Evolutionary conservation across 257 asterid genomes (phyloP).

Genomic region (Rauvolfia tetraphylla): DNA sequence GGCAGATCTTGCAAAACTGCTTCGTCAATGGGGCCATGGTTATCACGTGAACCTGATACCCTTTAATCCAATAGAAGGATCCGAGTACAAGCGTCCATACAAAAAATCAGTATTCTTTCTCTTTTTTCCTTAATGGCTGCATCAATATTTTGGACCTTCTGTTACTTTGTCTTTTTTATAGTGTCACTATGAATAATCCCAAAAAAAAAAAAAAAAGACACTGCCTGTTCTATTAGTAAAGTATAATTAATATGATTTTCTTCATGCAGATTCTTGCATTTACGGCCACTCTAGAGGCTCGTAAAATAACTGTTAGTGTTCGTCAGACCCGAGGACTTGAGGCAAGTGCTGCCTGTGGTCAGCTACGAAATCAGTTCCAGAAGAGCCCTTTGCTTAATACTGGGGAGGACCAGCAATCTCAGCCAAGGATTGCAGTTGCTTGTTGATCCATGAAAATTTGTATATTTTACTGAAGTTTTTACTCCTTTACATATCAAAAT

Average conservation of each 20-base stretch:
- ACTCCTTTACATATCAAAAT: neutral
- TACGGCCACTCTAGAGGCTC: conserved; percentile 74
- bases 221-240: neutral
- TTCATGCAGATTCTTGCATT: conserved; percentile 65
- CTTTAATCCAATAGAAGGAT: conserved; percentile 74
- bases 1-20: conserved; percentile 69
- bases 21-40: conserved; percentile 83
- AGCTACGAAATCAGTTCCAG: conserved; percentile 86
- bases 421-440: conserved; percentile 49
- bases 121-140: conserved; percentile 7
- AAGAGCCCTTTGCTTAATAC: conserved; percentile 56
- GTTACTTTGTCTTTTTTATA: neutral
- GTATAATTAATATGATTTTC: neutral
- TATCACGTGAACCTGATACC: conserved; percentile 93
- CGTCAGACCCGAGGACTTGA: conserved; percentile 94
- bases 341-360: conserved; percentile 98
- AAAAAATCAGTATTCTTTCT: conserved; percentile 56
- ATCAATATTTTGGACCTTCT: neutral
- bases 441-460: conserved; percentile 24
- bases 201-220: neutral
- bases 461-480: neutral
- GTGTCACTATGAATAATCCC: neutral
- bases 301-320: conserved; percentile 72
- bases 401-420: conserved; percentile 34
- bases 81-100: conserved; percentile 75